phyloP scores from a whole-genome alignment of 108 stramenopile genomes.

The Pseudonitzschia pungens region DNA sequence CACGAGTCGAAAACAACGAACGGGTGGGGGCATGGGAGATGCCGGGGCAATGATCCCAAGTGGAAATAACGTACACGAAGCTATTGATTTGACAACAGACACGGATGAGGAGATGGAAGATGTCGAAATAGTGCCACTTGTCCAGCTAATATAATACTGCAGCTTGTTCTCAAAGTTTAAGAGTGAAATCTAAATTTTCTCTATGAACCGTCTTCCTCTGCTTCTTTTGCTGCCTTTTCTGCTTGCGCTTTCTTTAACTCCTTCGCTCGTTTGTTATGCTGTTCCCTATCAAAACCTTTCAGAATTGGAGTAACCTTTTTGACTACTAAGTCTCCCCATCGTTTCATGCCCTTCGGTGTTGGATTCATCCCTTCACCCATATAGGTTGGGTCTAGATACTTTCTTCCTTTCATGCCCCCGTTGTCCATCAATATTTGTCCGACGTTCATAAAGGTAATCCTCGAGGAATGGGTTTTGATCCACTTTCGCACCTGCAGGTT shows the following conservation, averaged over 20 bases:
- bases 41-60: too few species aligned
- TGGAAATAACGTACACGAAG: too few species aligned
- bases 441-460: slow-evolving; percentile 26
- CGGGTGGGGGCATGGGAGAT: too few species aligned
- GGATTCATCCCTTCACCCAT: slow-evolving; percentile 27
- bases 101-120: too few species aligned
- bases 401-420: slow-evolving; percentile 9
- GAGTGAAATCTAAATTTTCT: too few species aligned
- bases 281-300: slow-evolving; percentile 22
- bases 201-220: neutral
- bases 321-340: slow-evolving; percentile 29
- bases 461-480: slow-evolving; percentile 13
- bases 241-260: neutral
- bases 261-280: neutral
- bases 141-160: too few species aligned
- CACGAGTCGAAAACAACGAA: slow-evolving; percentile 3
- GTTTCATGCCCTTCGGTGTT: slow-evolving; percentile 28
- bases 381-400: slow-evolving; percentile 4
- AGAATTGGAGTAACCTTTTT: slow-evolving; percentile 17
- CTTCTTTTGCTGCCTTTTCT: neutral
- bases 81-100: too few species aligned
- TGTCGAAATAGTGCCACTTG: neutral
- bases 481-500: slow-evolving; percentile 32
- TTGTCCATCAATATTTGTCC: slow-evolving; percentile 19
- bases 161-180: too few species aligned